Percentiles rank a stretch among this genome's conserved stretches.
These are phyloP conservation scores for Camellia sinensis DNA, from an alignment of 148 eudicot genomes.

Conservation along the genomic window DNA sequence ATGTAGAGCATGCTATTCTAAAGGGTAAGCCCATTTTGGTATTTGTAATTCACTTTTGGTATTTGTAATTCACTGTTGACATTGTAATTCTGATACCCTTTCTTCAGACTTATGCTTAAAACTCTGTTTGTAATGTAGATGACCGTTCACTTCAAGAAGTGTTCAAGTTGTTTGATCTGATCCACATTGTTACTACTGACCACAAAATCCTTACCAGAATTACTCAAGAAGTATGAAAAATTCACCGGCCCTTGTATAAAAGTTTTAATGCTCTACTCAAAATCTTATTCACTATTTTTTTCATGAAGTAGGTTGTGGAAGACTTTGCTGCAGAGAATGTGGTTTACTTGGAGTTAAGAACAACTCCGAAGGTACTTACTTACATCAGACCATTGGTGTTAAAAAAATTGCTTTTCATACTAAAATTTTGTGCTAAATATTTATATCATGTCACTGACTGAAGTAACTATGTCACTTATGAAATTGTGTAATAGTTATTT, in stretches of 20 bases:
- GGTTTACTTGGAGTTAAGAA: slow-evolving; percentile 90
- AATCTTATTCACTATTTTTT: neutral
- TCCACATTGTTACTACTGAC: slow-evolving; percentile 83
- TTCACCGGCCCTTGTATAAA: neutral
- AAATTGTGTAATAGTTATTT: neutral
- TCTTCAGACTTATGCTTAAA: neutral
- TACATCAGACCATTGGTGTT: neutral
- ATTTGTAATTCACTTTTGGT: neutral
- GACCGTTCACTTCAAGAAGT: slow-evolving; percentile 82
- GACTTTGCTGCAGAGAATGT: slow-evolving; percentile 97
- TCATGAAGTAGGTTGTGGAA: slow-evolving; percentile 65
- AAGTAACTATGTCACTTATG: neutral
- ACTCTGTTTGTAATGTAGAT: slow-evolving; percentile 37
- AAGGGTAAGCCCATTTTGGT: slow-evolving; percentile 47
- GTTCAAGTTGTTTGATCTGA: slow-evolving; percentile 92
- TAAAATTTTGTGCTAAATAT: neutral
- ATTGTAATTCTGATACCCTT: slow-evolving; percentile 4
- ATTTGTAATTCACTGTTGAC: neutral
- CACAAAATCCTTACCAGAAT: slow-evolving; percentile 74
- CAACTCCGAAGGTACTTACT: slow-evolving; percentile 84
- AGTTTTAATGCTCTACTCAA: neutral
- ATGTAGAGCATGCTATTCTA: slow-evolving; percentile 72
- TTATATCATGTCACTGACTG: neutral
- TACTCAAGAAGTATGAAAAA: slow-evolving; percentile 72
- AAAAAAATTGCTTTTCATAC: neutral